These are phyloP conservation scores for Neopestalotiopsis sp. DNA, from an alignment of 2,329 filamentous ascomycete genomes.

Conservation along the genomic window DNA sequence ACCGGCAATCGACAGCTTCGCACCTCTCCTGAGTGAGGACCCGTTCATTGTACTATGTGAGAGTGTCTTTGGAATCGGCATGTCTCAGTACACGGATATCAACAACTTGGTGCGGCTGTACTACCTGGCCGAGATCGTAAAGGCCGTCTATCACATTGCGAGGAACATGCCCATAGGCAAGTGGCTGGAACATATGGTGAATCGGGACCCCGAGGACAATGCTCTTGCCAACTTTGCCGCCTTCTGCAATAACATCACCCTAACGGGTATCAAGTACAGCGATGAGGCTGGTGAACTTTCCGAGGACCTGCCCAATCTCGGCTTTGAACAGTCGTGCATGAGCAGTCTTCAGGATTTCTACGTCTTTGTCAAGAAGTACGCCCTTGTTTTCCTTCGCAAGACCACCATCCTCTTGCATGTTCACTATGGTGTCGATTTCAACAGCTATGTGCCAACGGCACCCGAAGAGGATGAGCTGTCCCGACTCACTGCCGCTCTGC, in stretches of 20 bases:
- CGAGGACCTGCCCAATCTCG: constrained; percentile 46
- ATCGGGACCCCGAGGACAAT: constrained; percentile 49
- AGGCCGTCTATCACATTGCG: constrained; percentile 70
- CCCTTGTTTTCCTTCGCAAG: constrained; percentile 89
- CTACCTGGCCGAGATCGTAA: constrained; percentile 89
- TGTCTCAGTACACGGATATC: constrained; percentile 74
- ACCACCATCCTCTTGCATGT: constrained; percentile 82
- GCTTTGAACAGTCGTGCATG: constrained; percentile 61
- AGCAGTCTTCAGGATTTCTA: constrained; percentile 61
- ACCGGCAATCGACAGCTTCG: constrained; percentile 51
- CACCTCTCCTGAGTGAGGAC: constrained; percentile 71
- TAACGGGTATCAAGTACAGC: constrained; percentile 49
- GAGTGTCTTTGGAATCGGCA: constrained; percentile 72
- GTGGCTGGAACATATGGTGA: constrained; percentile 54
- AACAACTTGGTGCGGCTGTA: constrained; percentile 83
- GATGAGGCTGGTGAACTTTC: constrained; percentile 39
- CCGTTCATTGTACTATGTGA: constrained; percentile 84
- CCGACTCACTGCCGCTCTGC: constrained; percentile 77
- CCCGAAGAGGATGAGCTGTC: constrained; percentile 79
- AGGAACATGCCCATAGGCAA: constrained; percentile 57
- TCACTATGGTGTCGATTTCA: constrained; percentile 87
- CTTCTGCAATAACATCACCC: constrained; percentile 57
- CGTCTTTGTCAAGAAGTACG: constrained; percentile 77
- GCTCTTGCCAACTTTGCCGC: constrained; percentile 60
- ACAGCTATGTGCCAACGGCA: constrained; percentile 67